Base-by-base conservation (phyloP, 2,329 filamentous ascomycete species). In the Talaromyces sp. region DNA sequence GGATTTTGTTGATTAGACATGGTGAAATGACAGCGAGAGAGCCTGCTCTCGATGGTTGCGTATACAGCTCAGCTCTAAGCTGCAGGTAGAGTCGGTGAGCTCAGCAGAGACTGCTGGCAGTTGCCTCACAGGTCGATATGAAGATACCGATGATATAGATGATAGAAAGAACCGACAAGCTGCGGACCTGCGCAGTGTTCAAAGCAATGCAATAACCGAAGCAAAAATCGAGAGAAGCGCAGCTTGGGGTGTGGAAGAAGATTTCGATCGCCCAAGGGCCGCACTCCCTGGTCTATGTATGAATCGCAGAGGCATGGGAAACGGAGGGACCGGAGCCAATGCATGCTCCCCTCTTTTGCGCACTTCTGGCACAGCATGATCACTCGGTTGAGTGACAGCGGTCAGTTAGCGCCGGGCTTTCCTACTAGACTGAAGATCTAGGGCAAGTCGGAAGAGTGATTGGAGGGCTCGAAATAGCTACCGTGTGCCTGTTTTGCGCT, bases 41-140 rank as follows among this genome's bases (percentile, higher is more conserved):
- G 63, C 74, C 74, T 70, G 74, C 73, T 76, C 72, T 73, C 63
- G 65, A 69, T 64, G 28, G 21, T 33, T 11, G 31, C n/a, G 21
- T 28, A 9, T 39, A 12, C 14, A 48, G 25, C 25, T 50, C 44
- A 48, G 44, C 44, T 46, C 44, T 28, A 16, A 40, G 46, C 66
- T 64, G 21, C 62, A 31, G 48, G 21, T 63, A 31, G 48, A 63
- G 21, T 14, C 31, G 35, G 52, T 56, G 58, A 42, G 54, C 31
- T 56, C 54, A 57, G 54, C 37, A 42, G 35, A 57, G 18, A 18
- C 54, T 23, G 37, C 35, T 28, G 33, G 21, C 35, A 28, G 37
- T 6, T 40, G 23, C 21, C 28, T 28, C 21, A 40, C 18, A 4
- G 35, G 37, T 39, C 16, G 25, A 31, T 39, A 57, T 25, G 6